Conservation (phyloP, 148 eudicot species). For the Vaccinium corymbosum region DNA sequence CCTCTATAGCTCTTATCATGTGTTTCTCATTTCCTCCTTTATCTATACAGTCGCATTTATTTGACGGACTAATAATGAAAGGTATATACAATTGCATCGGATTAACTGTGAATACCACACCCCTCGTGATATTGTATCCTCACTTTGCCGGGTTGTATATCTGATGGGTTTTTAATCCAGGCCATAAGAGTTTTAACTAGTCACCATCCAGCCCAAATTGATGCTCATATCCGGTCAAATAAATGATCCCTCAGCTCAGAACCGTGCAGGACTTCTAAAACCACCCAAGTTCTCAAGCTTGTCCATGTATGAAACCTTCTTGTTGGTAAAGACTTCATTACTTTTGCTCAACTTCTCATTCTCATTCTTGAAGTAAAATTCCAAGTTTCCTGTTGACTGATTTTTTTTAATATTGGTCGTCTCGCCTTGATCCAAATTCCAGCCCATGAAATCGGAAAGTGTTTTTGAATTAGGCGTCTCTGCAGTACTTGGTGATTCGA, state of each 20-base stretch:
- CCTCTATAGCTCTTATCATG: slow-evolving; percentile 10
- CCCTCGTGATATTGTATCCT: too few relatives aligned
- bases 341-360: slow-evolving; percentile 27
- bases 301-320: slow-evolving; percentile 40
- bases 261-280: slow-evolving; percentile 67
- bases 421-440: slow-evolving; percentile 43
- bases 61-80: too few relatives aligned
- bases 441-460: slow-evolving; percentile 51
- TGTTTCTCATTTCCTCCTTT: slow-evolving; percentile 10
- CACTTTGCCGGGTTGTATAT: too few relatives aligned
- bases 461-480: slow-evolving; percentile 34
- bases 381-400: slow-evolving; percentile 25
- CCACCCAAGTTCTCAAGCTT: slow-evolving; percentile 46
- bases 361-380: slow-evolving; percentile 19
- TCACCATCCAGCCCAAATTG: too few relatives aligned
- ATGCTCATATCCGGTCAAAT: too few relatives aligned
- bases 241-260: slow-evolving; percentile 20
- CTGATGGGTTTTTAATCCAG: too few relatives aligned
- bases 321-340: slow-evolving; percentile 11
- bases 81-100: too few relatives aligned
- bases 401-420: slow-evolving; percentile 26
- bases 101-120: too few relatives aligned
- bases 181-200: too few relatives aligned
- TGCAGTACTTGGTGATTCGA: slow-evolving; percentile 10
- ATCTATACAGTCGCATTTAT: neutral